Conservation (phyloP, 345 rosid genomes). For the Cardamine resedifolia region DNA sequence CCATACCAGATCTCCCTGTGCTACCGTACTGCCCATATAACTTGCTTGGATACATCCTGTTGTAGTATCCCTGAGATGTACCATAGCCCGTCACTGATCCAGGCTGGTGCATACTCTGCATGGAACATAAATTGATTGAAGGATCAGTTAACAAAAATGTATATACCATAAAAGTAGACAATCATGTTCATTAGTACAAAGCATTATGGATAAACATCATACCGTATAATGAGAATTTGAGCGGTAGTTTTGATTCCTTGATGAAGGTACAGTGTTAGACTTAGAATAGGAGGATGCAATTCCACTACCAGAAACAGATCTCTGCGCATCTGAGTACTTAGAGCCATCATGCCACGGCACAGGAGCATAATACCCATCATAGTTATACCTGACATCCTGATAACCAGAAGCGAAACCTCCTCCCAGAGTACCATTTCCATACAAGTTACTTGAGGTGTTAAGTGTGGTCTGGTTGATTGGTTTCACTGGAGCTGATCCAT, state of each 20-base stretch:
- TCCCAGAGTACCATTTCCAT: constrained; percentile 54
- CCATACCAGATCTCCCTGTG: constrained; percentile 60
- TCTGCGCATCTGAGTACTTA: constrained; percentile 58
- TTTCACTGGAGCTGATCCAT: constrained; percentile 55
- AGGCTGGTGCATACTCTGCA: constrained; percentile 63
- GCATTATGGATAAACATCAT: background rate
- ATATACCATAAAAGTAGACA: background rate
- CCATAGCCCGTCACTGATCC: constrained; percentile 59
- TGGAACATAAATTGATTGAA: background rate
- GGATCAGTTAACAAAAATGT: background rate
- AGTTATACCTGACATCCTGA: constrained; percentile 62
- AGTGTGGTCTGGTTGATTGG: constrained; percentile 49
- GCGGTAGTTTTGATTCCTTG: constrained; percentile 61
- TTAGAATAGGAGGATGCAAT: constrained; percentile 55
- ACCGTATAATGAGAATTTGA: constrained; percentile 66
- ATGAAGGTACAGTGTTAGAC: constrained; percentile 47
- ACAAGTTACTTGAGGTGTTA: constrained; percentile 50
- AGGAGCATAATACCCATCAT: constrained; percentile 57
- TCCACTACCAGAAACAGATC: constrained; percentile 46
- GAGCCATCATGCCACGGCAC: constrained; percentile 53
- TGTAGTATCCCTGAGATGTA: constrained; percentile 53
- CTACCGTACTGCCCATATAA: constrained; percentile 65
- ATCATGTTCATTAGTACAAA: background rate
- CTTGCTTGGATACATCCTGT: constrained; percentile 71
- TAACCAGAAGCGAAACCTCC: constrained; percentile 57